Percentiles rank a stretch among this genome's conserved stretches.
Evolutionary conservation across 2,329 filamentous ascomycete species (phyloP).

Genomic region (Claviceps capensis): DNA sequence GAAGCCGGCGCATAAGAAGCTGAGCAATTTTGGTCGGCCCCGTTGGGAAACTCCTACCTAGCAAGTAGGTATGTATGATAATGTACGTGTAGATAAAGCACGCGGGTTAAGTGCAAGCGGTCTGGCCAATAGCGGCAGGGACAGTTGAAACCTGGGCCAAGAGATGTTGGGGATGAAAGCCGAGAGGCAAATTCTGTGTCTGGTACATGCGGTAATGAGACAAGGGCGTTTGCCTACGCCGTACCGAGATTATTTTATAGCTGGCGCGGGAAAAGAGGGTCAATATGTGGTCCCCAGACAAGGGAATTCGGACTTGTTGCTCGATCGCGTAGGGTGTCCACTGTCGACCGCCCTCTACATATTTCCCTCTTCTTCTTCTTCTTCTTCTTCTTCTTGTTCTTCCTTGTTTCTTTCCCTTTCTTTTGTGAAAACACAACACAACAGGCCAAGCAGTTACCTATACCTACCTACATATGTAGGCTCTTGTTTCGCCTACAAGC

Average conservation of each 20-base stretch:
- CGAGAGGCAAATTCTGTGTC: constrained; percentile 3
- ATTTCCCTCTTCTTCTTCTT: background rate
- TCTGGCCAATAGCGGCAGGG: background rate
- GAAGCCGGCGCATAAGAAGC: background rate
- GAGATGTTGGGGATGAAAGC: background rate
- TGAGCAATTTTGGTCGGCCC: background rate
- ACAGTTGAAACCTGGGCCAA: background rate
- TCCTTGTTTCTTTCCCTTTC: background rate
- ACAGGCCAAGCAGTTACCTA: too few species aligned
- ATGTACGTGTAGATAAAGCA: background rate
- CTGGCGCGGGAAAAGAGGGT: constrained; percentile 5
- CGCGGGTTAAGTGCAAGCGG: background rate
- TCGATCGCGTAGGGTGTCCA: too few species aligned
- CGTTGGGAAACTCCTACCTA: background rate
- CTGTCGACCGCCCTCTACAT: too few species aligned
- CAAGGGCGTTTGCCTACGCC: background rate
- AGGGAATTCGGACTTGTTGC: background rate
- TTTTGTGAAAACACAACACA: background rate
- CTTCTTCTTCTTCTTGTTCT: background rate
- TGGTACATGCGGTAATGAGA: background rate
- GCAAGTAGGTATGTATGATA: too few species aligned
- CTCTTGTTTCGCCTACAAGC: too few species aligned
- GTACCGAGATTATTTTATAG: background rate
- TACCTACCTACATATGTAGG: too few species aligned
- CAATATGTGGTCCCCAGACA: constrained; percentile 4